Evolutionary conservation across 2,329 filamentous ascomycete genomes (phyloP).

Genomic region (Fusarium solani-melongenae): DNA sequence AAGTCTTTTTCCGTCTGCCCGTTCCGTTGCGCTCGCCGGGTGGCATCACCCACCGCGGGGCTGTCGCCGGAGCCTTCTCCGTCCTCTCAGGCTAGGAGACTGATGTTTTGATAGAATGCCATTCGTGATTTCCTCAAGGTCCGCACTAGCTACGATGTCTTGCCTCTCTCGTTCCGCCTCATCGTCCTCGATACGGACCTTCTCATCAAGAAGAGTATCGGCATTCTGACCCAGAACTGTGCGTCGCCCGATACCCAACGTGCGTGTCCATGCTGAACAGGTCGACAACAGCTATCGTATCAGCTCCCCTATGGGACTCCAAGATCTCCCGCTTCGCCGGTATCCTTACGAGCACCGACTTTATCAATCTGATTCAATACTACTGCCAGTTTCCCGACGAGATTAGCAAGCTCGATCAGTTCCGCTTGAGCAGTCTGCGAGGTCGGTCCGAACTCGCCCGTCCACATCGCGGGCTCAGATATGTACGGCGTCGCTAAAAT

Average conservation of each 20-base stretch:
- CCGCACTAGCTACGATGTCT: conserved; percentile 96
- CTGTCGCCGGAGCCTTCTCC: conserved; percentile 12
- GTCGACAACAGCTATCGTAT: conserved; percentile 82
- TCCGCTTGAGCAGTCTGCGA: conserved; percentile 89
- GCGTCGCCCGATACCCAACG: conserved; percentile 39
- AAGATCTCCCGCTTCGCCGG: conserved; percentile 92
- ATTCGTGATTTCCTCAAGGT: conserved; percentile 97
- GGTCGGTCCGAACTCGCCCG: conserved; percentile 62
- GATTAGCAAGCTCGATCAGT: conserved; percentile 90
- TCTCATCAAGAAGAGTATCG: conserved; percentile 95
- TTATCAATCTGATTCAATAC: conserved; percentile 98
- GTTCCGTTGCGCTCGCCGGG: conserved; percentile 26
- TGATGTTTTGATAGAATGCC: conserved; percentile 69
- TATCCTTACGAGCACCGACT: conserved; percentile 94
- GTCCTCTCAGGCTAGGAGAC: conserved; percentile 12
- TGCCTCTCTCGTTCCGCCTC: conserved; percentile 94
- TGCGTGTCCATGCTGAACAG: conserved; percentile 28
- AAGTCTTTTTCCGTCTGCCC: conserved; percentile 22
- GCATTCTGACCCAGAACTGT: conserved; percentile 97
- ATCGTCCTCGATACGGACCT: conserved; percentile 96
- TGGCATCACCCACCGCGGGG: conserved; percentile 32
- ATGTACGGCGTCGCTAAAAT: conserved; percentile 28
- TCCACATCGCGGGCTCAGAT: neutral
- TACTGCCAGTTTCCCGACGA: conserved; percentile 97
- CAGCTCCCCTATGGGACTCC: conserved; percentile 96